Base-by-base conservation (phyloP, 2,329 filamentous ascomycete species). In the Fusarium annulatum region DNA sequence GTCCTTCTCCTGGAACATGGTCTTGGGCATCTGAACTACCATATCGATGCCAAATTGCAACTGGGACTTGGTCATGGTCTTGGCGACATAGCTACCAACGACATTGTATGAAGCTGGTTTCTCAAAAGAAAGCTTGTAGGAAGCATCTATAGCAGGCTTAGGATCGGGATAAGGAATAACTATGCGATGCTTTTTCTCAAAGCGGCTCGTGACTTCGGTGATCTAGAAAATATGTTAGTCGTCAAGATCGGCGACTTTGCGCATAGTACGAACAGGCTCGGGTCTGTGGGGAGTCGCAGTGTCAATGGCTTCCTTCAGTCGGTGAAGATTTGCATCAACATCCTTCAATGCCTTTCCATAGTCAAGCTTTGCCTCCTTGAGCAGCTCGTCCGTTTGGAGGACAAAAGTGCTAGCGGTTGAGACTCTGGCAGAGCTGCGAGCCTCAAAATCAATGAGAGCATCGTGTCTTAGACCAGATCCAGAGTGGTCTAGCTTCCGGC, bases 1-100 rank as follows among this genome's bases (percentile, higher is more conserved):
- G 82, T 99, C 96, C 83, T 98, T 98, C 49, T 97, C 94, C 79
- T 97, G 94, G 78, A 98, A 95, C 18, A 97, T 83, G 2, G 88
- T 84, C 64, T 85, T 82, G 9, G 96, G 96, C 90, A 99, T 97
- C 53, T 93, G 93, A 21, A 97, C 90, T 10, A 96, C 91, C 88
- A 98, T 89, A 81, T 98, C 96, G 67, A 98, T 87, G 21, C 88
- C 86, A 33, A 91, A 83, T 33, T 81, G 82, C 55, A 84, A 82
- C 74, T 92, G 89, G 16, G 87, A 86, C 77, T 92, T 93, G 65
- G 90, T 85, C 82, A 94, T 92, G 5, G 92, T 95, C 81, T 90
- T 92, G 58, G 93, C 86, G 16, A 93, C 89, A 84, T 97, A 96
- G 82, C 95, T 97, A 56, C 96, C 96, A 38, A 96, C 92, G 30